A percentile compares a stretch with the other conserved stretches of the same genome.
Evolutionary conservation across 2,329 filamentous ascomycete species (phyloP).

Genomic region (Colletotrichum musae): DNA sequence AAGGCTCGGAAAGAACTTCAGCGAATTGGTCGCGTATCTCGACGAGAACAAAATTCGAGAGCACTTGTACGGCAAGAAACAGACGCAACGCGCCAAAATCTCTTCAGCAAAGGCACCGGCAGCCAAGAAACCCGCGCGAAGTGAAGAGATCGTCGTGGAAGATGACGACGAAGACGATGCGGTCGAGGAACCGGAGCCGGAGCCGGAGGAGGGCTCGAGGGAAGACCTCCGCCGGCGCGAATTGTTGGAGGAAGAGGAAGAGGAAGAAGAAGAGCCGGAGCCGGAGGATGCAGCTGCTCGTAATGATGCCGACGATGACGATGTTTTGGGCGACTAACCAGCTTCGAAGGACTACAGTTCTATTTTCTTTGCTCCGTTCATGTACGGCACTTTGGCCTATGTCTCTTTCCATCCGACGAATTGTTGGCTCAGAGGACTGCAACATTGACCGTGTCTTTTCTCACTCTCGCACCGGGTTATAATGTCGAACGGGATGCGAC

Average conservation of each 20-base stretch:
- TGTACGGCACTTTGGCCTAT: not conserved
- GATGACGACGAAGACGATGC: constrained; percentile 58
- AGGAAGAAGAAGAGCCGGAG: constrained; percentile 60
- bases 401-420: not conserved
- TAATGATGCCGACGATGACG: constrained; percentile 46
- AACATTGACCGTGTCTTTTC: not conserved
- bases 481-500: constrained; percentile 8
- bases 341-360: constrained; percentile 4
- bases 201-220: constrained; percentile 71
- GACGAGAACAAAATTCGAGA: constrained; percentile 76
- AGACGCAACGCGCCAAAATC: constrained; percentile 46
- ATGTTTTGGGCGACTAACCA: constrained; percentile 59
- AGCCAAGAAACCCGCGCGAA: constrained; percentile 58
- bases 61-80: constrained; percentile 51
- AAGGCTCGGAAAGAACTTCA: constrained; percentile 88
- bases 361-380: constrained; percentile 31
- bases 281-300: constrained; percentile 43
- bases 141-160: constrained; percentile 62
- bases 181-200: constrained; percentile 62
- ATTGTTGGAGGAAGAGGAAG: constrained; percentile 67
- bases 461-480: constrained; percentile 2
- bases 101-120: constrained; percentile 59
- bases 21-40: constrained; percentile 84
- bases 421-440: not conserved
- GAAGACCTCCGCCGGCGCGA: constrained; percentile 71